phyloP scores from a whole-genome alignment of 495 filamentous ascomycete species.

The Aspergillus bridgeri region DNA sequence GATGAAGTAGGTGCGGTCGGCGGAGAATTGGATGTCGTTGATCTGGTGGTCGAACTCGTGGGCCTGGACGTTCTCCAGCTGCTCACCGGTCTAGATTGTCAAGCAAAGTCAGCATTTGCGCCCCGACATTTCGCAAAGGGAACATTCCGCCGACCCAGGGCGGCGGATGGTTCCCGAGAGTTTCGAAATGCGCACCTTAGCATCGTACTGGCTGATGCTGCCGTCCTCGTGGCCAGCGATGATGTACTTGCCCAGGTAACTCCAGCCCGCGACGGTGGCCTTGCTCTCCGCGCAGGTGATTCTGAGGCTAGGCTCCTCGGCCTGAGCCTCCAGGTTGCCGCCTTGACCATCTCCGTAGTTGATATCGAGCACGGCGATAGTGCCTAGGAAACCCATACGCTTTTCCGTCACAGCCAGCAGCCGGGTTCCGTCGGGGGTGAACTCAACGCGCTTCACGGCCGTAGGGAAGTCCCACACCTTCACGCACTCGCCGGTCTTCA shows the following conservation, averaged over 20 bases:
- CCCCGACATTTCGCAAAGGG: neutral
- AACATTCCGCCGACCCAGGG: neutral
- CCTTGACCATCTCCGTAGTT: conserved; percentile 67
- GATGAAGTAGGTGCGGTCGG: conserved; percentile 95
- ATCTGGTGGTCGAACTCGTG: conserved; percentile 83
- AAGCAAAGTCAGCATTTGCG: conserved; percentile 14
- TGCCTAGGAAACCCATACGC: conserved; percentile 91
- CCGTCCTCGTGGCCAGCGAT: conserved; percentile 98
- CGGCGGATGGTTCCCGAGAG: neutral
- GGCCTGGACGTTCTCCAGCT: conserved; percentile 69
- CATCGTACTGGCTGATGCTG: conserved; percentile 89
- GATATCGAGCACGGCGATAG: conserved; percentile 88
- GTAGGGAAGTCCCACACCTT: conserved; percentile 98
- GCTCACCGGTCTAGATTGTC: conserved; percentile 67
- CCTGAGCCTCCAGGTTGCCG: conserved; percentile 57
- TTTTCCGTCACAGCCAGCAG: conserved; percentile 94
- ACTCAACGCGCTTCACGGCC: conserved; percentile 94
- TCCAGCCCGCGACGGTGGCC: conserved; percentile 95
- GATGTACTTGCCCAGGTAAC: conserved; percentile 87
- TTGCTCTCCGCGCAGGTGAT: conserved; percentile 94
- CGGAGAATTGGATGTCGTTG: conserved; percentile 91
- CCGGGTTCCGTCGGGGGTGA: conserved; percentile 84
- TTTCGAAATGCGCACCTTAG: conserved; percentile 61
- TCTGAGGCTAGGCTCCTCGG: conserved; percentile 70
- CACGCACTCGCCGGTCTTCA: conserved; percentile 85